Conservation (phyloP, 2,329 filamentous ascomycete genomes). For the Colletotrichum navitas region DNA sequence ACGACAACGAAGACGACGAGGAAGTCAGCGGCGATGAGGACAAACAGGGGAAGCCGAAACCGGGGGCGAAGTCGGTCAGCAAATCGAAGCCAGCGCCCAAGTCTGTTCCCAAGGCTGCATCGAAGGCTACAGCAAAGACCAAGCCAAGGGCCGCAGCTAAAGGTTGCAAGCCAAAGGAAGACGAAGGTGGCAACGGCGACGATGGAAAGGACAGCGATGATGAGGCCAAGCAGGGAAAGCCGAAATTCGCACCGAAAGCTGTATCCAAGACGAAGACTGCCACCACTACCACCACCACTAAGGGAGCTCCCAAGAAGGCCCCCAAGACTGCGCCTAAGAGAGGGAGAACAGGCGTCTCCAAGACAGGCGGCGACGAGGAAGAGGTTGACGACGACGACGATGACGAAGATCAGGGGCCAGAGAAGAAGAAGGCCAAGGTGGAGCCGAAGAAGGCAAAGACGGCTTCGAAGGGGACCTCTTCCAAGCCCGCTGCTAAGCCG, state of each 20-base stretch:
- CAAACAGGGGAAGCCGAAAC: neutral
- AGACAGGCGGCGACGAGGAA: neutral
- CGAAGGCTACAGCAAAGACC: neutral
- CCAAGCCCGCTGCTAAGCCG: neutral
- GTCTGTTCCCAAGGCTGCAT: neutral
- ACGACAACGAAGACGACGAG: neutral
- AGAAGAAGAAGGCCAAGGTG: neutral
- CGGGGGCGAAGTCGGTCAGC: no score
- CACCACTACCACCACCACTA: neutral
- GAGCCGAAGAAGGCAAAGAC: neutral
- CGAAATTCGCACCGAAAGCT: neutral
- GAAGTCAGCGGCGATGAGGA: neutral
- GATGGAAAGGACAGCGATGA: neutral
- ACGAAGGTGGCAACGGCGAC: neutral
- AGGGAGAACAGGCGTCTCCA: neutral
- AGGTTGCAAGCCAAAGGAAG: neutral
- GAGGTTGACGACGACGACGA: neutral
- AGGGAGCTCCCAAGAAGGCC: neutral
- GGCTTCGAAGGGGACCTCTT: neutral
- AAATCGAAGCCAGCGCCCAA: neutral
- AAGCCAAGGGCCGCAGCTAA: neutral
- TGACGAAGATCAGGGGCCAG: neutral
- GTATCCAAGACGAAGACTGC: neutral
- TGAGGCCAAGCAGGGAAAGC: neutral
- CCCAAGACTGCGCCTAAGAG: neutral